Percentiles rank a stretch among this genome's conserved stretches.
These are phyloP conservation scores for Oryza brachyantha DNA, from an alignment of 176 grass and related monocot species.

Conservation along the genomic window DNA sequence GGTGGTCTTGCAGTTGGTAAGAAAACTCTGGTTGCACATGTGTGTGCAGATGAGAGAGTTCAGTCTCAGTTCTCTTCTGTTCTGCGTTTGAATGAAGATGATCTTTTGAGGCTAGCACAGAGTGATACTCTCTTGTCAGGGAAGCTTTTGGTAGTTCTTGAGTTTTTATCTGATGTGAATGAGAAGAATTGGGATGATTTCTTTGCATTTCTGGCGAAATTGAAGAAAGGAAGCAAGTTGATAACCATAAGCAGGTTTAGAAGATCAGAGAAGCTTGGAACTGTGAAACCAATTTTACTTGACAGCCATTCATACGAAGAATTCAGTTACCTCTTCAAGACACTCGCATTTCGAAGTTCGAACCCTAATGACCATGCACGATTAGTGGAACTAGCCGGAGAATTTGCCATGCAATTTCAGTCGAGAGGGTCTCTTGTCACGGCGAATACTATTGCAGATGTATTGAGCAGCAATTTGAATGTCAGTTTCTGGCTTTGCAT, in stretches of 20 bases:
- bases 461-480: not conserved
- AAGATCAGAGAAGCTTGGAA: not conserved
- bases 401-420: not conserved
- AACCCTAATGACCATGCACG: not conserved
- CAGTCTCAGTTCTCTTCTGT: not conserved
- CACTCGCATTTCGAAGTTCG: not conserved
- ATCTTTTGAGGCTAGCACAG: not conserved
- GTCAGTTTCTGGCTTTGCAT: not conserved
- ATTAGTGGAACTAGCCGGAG: not conserved
- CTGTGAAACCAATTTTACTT: not conserved
- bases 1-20: not conserved
- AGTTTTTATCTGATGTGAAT: not conserved
- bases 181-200: not conserved
- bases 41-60: not conserved
- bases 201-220: not conserved
- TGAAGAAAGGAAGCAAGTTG: not conserved
- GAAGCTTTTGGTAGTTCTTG: not conserved
- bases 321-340: not conserved
- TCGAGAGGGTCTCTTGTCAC: not conserved
- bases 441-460: not conserved
- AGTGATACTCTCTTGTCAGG: not conserved
- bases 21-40: not conserved
- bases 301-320: not conserved
- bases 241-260: no score
- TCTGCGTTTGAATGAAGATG: not conserved